A percentile compares a stretch with the other conserved stretches of the same genome.
phyloP scores from a whole-genome alignment of 2,329 filamentous ascomycete species.

The Fusarium udum region DNA sequence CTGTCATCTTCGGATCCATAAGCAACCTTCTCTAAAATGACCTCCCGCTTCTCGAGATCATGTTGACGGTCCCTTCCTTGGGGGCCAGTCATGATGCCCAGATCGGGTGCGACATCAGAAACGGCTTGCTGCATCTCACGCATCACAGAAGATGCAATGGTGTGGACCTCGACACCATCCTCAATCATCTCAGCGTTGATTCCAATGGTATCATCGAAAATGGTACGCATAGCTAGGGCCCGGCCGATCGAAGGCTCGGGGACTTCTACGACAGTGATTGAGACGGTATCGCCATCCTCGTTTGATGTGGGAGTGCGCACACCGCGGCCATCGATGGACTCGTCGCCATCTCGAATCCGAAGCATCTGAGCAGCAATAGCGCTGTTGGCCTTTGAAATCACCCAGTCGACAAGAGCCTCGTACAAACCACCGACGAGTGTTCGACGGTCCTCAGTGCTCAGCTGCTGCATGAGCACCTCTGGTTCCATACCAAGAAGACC shows the following conservation, averaged over 20 bases:
- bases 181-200: slow-evolving; percentile 98
- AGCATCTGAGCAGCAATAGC: slow-evolving; percentile 81
- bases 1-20: slow-evolving; percentile 83
- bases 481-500: slow-evolving; percentile 88
- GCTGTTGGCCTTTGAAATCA: slow-evolving; percentile 87
- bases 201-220: slow-evolving; percentile 91
- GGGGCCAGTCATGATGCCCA: slow-evolving; percentile 76
- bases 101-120: slow-evolving; percentile 77
- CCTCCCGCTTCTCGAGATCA: slow-evolving; percentile 82
- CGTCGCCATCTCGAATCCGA: slow-evolving; percentile 70
- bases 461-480: slow-evolving; percentile 79
- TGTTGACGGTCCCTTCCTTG: slow-evolving; percentile 78
- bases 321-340: slow-evolving; percentile 72
- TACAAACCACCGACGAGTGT: slow-evolving; percentile 88
- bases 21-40: slow-evolving; percentile 85
- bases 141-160: slow-evolving; percentile 82
- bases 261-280: slow-evolving; percentile 87
- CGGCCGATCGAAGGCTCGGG: slow-evolving; percentile 83
- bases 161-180: slow-evolving; percentile 81
- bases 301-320: slow-evolving; percentile 71
- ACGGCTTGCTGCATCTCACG: slow-evolving; percentile 89
- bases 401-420: slow-evolving; percentile 94
- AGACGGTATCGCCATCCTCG: slow-evolving; percentile 85
- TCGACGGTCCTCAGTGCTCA: slow-evolving; percentile 84
- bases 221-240: slow-evolving; percentile 85